Evolutionary conservation across 2,329 filamentous ascomycete species (phyloP), one percentile per base, ranked within the genome.

Genomic region (Decorospora gaudefroyi): DNA sequence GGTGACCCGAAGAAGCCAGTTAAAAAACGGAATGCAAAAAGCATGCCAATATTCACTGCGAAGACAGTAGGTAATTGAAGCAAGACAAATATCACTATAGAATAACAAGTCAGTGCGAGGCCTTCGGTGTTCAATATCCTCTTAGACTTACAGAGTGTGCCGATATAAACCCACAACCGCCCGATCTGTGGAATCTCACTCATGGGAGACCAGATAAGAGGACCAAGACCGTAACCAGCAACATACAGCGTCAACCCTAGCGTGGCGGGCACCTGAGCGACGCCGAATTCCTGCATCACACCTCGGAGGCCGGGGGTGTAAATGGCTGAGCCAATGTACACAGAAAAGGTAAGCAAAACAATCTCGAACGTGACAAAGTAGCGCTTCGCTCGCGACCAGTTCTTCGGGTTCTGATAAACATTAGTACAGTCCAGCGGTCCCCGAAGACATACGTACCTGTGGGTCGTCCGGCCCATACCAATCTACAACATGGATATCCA

Each of bases 311-410:
- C 65, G 2, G 72, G 65, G 0, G 68, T 62, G 65, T 81, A 83
- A 40, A 84, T 77, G 6, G 75, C 69, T 2, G 73, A 75, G 1
- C 75, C 76, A 47, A 74, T 76, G 55, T 80, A 81, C 19, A 78
- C 25, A 75, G 80, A 39, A 78, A 78, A 76, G 0, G 73, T 78
- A 19, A 76, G 65, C 19, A 79, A 58, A 44, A 73, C 77, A 42
- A 79, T 74, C 26, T 74, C 64, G 31, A 72, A 71, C 0, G 72
- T 77, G 16, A 78, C 71, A 27, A 73, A 72, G 40, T 69, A 51
- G 25, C 75, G 76, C 58, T 74, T 76, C 2, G 34, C 46, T 3
- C 46, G 53, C 2, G 70, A 70, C 76, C 76, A 79, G 47, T 78
- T 78, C 34, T 67, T 59, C 2, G 76, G 75, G 34, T 78, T 77